Percentiles rank a stretch among this genome's conserved stretches.
phyloP scores from a whole-genome alignment of 129 eudicot genomes.

The Oenanthe sinensis region DNA sequence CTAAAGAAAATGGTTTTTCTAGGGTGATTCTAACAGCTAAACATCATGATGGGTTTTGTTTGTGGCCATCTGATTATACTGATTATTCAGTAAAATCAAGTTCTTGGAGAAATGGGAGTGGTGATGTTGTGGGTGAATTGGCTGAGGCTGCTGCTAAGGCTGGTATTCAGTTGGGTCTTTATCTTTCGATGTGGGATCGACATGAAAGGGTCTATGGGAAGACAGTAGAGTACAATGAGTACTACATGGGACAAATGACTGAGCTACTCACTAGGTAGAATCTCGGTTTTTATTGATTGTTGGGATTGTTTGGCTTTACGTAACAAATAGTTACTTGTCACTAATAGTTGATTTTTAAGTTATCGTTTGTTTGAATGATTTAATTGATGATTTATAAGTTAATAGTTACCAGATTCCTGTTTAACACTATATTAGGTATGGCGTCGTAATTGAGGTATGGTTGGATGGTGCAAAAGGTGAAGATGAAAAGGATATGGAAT shows the following conservation, averaged over 20 bases:
- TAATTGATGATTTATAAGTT: neutral
- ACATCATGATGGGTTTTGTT: slow-evolving; percentile 91
- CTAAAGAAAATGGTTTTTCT: slow-evolving; percentile 61
- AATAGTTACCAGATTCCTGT: neutral
- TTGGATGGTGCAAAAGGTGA: slow-evolving; percentile 89
- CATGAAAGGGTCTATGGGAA: slow-evolving; percentile 70
- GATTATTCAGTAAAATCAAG: slow-evolving; percentile 68
- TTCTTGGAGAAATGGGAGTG: slow-evolving; percentile 61
- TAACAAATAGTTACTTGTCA: neutral
- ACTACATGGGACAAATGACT: slow-evolving; percentile 84
- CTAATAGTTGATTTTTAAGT: neutral
- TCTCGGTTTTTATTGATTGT: neutral
- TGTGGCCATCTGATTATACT: slow-evolving; percentile 80
- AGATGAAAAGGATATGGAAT: slow-evolving; percentile 83
- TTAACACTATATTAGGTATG: slow-evolving; percentile 43
- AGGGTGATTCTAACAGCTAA: slow-evolving; percentile 73
- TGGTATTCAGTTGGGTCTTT: slow-evolving; percentile 69
- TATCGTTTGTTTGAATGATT: neutral
- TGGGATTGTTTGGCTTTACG: neutral
- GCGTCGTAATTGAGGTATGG: slow-evolving; percentile 64
- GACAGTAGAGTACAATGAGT: slow-evolving; percentile 78
- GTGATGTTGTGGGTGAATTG: slow-evolving; percentile 77
- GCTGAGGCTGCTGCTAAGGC: slow-evolving; percentile 56
- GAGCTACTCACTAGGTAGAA: slow-evolving; percentile 84
- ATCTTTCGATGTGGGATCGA: slow-evolving; percentile 95